Percentiles rank a stretch among this genome's conserved stretches.
Conservation (phyloP, 108 stramenopile genomes). For the Cyclotella sp. region DNA sequence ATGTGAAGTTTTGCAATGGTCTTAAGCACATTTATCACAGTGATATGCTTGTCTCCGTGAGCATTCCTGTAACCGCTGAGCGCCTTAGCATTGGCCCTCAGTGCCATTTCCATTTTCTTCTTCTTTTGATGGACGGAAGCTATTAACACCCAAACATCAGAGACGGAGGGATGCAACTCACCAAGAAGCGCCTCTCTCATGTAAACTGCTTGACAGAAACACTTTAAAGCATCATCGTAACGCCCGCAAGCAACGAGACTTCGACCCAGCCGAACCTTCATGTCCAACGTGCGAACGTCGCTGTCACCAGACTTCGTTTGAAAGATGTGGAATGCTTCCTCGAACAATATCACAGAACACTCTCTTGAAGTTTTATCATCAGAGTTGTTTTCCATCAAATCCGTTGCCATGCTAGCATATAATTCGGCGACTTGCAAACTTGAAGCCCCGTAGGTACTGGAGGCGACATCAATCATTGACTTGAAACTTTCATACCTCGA, state of each 20-base stretch:
- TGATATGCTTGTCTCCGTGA: conserved; percentile 46
- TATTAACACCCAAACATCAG: conserved; percentile 50
- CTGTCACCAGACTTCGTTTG: conserved; percentile 45
- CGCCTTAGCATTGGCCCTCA: conserved; percentile 50
- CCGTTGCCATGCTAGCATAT: conserved; percentile 39
- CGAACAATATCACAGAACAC: conserved; percentile 28
- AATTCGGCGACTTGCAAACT: conserved; percentile 45
- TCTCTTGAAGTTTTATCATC: conserved; percentile 23
- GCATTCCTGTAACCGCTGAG: conserved; percentile 49
- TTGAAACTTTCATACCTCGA: conserved; percentile 30
- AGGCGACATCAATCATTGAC: conserved; percentile 30
- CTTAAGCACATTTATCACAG: conserved; percentile 39
- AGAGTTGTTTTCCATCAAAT: conserved; percentile 9
- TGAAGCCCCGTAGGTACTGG: conserved; percentile 21
- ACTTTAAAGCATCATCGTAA: conserved; percentile 51
- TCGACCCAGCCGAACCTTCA: conserved; percentile 36
- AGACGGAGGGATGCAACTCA: conserved; percentile 41
- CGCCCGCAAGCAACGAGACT: conserved; percentile 30
- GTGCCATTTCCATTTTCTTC: conserved; percentile 40
- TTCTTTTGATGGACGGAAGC: conserved; percentile 33
- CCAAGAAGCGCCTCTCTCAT: conserved; percentile 58
- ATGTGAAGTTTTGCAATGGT: conserved; percentile 40
- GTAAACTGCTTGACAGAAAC: conserved; percentile 55
- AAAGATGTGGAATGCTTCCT: conserved; percentile 49
- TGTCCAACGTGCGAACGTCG: conserved; percentile 37